Evolutionary conservation across 2,329 filamentous ascomycete genomes (phyloP), one percentile per base, ranked within the genome.

Genomic region (Trichoderma atrobrunneum): DNA sequence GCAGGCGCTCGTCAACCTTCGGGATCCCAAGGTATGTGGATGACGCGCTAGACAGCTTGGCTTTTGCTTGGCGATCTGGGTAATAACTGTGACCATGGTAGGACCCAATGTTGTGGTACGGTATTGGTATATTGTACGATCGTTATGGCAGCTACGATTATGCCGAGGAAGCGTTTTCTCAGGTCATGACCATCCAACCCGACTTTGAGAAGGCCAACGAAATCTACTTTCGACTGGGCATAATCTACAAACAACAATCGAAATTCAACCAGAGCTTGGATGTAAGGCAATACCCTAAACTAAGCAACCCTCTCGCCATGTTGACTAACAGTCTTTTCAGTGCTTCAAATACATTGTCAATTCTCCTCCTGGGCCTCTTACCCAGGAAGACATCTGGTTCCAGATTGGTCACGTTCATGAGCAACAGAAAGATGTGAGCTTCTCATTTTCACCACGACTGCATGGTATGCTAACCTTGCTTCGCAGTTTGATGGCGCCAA

Each of bases 301-400:
- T 7, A n/a, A 8, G 7, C 11, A 57, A 11, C 16, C 3, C 21
- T 7, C 11, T 14, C 5, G 18, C 16, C 14, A 11, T 43, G 10
- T 51, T 18, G 62, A 34, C 54, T 73, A 39, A 73, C 65, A 39
- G 3, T 18, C 1, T 11, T 30, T 21, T 8, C 72, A 98, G 93
- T 98, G 96, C 85, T 99, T 99, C 85, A 96, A 96, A 83, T 98
- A 97, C 80, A 99, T 99, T 76, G 95, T 98, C 74, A 92, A 89
- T 76, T 95, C 97, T 68, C 95, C 96, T 32, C 96, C 96, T 3
- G 91, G 93, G 5, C 96, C 96, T 3, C 83, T 99, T 77, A 98
- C 95, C 0, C 95, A 98, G 81, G 95, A 98, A 81, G 96, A 99
- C 78, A 99, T 99, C 73, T 98, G 95, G 95, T 99, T 99, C 85